A percentile compares a stretch with the other conserved stretches of the same genome.
Conservation (phyloP, 2,329 filamentous ascomycete species). For the Rhynchosporium agropyri region DNA sequence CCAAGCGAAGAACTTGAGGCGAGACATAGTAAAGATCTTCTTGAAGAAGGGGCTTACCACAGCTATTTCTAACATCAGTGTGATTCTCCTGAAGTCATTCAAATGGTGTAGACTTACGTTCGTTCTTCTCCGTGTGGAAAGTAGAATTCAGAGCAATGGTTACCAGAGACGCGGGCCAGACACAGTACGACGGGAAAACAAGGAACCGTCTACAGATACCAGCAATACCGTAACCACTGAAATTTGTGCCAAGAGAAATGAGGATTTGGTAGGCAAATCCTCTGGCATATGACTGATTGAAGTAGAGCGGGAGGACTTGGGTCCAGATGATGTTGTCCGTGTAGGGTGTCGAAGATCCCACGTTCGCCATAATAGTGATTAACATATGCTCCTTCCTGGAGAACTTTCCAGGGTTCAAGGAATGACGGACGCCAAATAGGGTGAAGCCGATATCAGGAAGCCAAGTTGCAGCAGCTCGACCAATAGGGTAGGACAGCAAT, state of each 20-base stretch:
- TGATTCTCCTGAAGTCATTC: not conserved
- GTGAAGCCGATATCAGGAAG: slow-evolving; percentile 56
- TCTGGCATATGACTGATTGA: slow-evolving; percentile 53
- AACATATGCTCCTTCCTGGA: slow-evolving; percentile 70
- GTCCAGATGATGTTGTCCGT: slow-evolving; percentile 55
- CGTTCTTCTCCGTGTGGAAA: slow-evolving; percentile 45
- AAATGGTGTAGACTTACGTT: not conserved
- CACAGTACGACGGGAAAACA: slow-evolving; percentile 54
- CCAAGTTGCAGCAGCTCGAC: slow-evolving; percentile 56
- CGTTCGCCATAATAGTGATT: slow-evolving; percentile 63
- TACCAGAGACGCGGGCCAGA: slow-evolving; percentile 54
- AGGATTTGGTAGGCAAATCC: slow-evolving; percentile 54
- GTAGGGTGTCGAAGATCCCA: slow-evolving; percentile 51
- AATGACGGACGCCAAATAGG: slow-evolving; percentile 45
- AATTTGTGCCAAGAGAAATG: slow-evolving; percentile 54
- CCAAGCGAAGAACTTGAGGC: slow-evolving; percentile 51
- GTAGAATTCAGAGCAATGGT: slow-evolving; percentile 52
- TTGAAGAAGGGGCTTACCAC: slow-evolving; percentile 46
- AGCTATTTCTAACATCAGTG: slow-evolving; percentile 6
- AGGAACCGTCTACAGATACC: slow-evolving; percentile 54
- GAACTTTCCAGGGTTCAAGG: slow-evolving; percentile 60
- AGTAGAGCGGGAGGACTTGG: slow-evolving; percentile 53
- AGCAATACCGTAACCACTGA: slow-evolving; percentile 59
- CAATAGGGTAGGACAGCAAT: slow-evolving; percentile 46
- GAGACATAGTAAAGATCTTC: slow-evolving; percentile 47